Percentiles rank a stretch among this genome's conserved stretches.
phyloP scores from a whole-genome alignment of 495 filamentous ascomycete genomes.

The Physcia stellaris region DNA sequence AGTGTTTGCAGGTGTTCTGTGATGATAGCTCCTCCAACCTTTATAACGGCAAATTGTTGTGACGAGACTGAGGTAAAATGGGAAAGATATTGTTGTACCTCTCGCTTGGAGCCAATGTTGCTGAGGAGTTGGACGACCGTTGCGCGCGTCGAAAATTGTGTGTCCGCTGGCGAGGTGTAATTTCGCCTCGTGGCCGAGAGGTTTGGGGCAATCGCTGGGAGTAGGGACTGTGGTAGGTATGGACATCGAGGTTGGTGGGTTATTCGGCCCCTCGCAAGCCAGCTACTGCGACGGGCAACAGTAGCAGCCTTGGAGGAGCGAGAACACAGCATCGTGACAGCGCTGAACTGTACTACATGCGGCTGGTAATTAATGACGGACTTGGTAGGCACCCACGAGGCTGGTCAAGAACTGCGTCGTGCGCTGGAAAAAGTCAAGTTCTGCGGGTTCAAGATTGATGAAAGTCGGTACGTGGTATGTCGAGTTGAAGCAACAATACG shows the following conservation, averaged over 20 bases:
- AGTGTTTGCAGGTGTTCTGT: constrained; percentile 88
- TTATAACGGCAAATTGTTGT: constrained; percentile 97
- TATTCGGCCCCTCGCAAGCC: constrained; percentile 2
- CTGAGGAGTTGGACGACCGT: constrained; percentile 90
- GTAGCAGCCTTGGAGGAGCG: constrained; percentile 10
- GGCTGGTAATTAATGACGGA: too few species aligned
- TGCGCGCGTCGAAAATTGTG: constrained; percentile 52
- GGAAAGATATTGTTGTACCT: constrained; percentile 96
- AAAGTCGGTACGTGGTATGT: too few species aligned
- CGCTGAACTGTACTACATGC: too few species aligned
- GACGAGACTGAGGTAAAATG: constrained; percentile 96
- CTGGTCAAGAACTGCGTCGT: too few species aligned
- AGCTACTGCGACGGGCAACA: constrained; percentile 4
- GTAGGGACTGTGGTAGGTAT: neutral
- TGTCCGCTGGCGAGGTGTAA: constrained; percentile 36
- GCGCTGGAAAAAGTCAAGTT: too few species aligned
- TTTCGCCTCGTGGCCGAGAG: constrained; percentile 16
- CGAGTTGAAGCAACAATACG: too few species aligned
- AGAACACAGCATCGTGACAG: constrained; percentile 9
- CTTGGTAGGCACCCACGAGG: too few species aligned
- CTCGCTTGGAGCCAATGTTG: constrained; percentile 92
- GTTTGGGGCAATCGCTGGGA: constrained; percentile 1
- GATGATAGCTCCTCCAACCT: constrained; percentile 94
- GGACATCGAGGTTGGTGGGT: neutral
- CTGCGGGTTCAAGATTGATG: too few species aligned